Evolutionary conservation across 192 early-diverging fungal species (phyloP).

Genomic region (Coemansia sp.): DNA sequence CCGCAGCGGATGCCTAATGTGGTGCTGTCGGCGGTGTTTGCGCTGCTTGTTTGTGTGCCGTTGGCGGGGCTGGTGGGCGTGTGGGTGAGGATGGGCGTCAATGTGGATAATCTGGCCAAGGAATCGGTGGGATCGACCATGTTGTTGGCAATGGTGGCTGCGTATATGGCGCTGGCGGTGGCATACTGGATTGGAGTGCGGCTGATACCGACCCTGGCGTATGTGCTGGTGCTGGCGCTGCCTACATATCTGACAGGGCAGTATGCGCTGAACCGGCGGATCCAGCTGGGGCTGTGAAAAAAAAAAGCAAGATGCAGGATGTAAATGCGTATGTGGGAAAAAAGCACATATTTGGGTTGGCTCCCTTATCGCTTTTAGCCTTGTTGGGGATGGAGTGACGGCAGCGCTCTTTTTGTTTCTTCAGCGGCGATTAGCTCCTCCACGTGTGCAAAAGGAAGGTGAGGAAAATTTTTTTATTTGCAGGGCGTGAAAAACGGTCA

Average conservation of each 20-base stretch:
- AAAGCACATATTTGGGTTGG: too few relatives aligned
- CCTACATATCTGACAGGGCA: constrained; percentile 51
- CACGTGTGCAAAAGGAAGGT: neutral
- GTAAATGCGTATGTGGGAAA: neutral
- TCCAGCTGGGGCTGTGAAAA: neutral
- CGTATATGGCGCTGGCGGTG: constrained; percentile 45
- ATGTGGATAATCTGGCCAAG: constrained; percentile 18
- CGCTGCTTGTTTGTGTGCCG: constrained; percentile 21
- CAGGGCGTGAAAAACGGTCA: neutral
- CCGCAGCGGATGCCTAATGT: constrained; percentile 45
- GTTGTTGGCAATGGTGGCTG: constrained; percentile 44
- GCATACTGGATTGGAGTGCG: constrained; percentile 53
- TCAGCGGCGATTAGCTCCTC: too few relatives aligned
- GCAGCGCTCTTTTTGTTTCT: too few relatives aligned
- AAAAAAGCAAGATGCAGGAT: too few relatives aligned
- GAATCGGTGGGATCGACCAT: constrained; percentile 27
- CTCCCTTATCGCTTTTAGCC: too few relatives aligned
- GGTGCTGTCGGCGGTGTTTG: constrained; percentile 39
- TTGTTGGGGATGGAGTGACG: too few relatives aligned
- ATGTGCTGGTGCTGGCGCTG: constrained; percentile 46
- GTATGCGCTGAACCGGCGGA: constrained; percentile 45
- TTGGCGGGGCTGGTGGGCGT: constrained; percentile 24
- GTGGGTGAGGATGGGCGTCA: constrained; percentile 51
- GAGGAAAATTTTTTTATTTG: neutral
- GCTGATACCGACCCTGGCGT: constrained; percentile 48